A percentile compares a stretch with the other conserved stretches of the same genome.
Conservation (phyloP, 2,329 filamentous ascomycete species). For the Phoma herbarum region DNA sequence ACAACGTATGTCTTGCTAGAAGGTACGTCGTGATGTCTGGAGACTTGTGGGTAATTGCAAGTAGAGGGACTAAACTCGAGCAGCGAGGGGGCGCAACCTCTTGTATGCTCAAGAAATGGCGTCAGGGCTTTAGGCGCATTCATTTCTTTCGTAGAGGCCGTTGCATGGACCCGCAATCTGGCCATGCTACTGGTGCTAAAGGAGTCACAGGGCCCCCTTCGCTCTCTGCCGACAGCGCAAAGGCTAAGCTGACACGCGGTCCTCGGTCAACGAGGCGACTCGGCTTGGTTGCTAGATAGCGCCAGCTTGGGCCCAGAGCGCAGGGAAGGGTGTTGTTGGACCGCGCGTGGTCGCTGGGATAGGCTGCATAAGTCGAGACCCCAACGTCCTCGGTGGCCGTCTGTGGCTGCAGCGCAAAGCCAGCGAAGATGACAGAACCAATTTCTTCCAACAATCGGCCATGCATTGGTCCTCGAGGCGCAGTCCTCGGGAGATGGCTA, state of each 20-base stretch:
- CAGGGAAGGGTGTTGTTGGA: conserved; percentile 22
- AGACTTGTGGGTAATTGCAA: conserved; percentile 1
- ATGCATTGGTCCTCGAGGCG: conserved; percentile 22
- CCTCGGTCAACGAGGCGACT: conserved; percentile 27
- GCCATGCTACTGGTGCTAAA: conserved; percentile 25
- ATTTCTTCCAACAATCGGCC: conserved; percentile 11
- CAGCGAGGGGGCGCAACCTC: conserved; percentile 30
- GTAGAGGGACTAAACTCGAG: conserved; percentile 5
- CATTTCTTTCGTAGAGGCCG: conserved; percentile 31
- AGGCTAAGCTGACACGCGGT: conserved; percentile 44
- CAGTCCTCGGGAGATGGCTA: conserved; percentile 13
- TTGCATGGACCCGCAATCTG: conserved; percentile 38
- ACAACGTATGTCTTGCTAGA: not conserved
- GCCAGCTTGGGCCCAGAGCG: conserved; percentile 29
- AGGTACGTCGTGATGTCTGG: not conserved
- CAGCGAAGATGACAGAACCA: conserved; percentile 19
- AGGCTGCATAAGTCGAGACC: conserved; percentile 28
- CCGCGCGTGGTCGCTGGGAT: conserved; percentile 31
- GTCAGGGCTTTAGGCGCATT: conserved; percentile 26
- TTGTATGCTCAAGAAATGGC: conserved; percentile 38
- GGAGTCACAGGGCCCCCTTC: conserved; percentile 38
- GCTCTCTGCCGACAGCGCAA: conserved; percentile 33
- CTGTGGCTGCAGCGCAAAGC: conserved; percentile 31
- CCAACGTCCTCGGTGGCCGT: conserved; percentile 21
- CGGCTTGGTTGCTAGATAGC: conserved; percentile 33